Base-by-base conservation (phyloP, 2,329 filamentous ascomycete species). In the Talaromyces albobiverticillius region DNA sequence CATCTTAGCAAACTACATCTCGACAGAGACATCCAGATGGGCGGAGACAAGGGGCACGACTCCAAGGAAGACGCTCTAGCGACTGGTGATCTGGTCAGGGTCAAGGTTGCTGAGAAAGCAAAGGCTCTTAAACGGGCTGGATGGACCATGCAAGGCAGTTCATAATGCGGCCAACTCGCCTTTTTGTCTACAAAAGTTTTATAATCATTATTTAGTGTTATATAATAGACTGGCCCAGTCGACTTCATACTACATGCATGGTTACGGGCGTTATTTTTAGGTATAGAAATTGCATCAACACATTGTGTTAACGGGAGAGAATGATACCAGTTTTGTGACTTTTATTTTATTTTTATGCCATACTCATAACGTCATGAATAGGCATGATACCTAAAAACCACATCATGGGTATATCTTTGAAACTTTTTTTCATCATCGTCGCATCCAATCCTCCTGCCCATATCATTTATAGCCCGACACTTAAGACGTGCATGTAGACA, bases 61-160 rank as follows among this genome's bases (percentile, higher is more conserved):
- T 95, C 90, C 23, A 87, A 87, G 23, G 94, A 99, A 69, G 94
- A 99, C 67, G 90, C 94, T 0, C 82, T 87, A 45, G 89, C 92
- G 0, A 93, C 95, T 0, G 94, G 93, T 0, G 91, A 97, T 57
- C 71, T 99, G 49, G 89, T 95, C 0, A 78, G 88, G 45, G 79
- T 84, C 47, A 89, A 85, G 68, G 79, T 95, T 5, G 80, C 77
- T 50, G 79, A 87, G 52, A 80, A 84, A 58, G 96, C 90, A 89
- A 82, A 79, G 58, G 71, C 73, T 29, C 76, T 94, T 78, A 80
- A 83, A 69, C 71, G 73, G 38, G 73, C 80, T 20, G 90, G 90
- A 3, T 46, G 43, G 43, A 46, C 43, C 2, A 46, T 46, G n/a
- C n/a, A 20, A 22, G 18, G 18, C 18, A 13, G 1, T 22, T 13